Percentiles rank a stretch among this genome's conserved stretches.
Evolutionary conservation across 179 eudicot genomes (phyloP).

Genomic region (Beta lomatogona): DNA sequence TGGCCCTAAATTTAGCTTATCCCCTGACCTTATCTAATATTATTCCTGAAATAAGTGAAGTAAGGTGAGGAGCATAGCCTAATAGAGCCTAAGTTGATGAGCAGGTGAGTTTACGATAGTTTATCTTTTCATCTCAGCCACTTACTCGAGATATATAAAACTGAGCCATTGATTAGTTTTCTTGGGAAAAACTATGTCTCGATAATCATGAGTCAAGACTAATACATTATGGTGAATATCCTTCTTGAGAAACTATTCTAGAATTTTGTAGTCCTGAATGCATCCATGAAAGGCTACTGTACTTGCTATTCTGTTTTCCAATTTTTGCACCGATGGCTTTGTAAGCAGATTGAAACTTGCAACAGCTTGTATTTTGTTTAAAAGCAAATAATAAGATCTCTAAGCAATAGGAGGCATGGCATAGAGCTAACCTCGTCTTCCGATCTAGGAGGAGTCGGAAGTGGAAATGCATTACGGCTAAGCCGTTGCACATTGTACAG

Average conservation of each 20-base stretch:
- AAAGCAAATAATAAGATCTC: neutral
- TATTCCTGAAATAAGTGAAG: no score
- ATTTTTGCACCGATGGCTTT: neutral
- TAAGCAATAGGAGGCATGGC: neutral
- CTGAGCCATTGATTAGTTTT: no score
- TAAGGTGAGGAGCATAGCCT: no score
- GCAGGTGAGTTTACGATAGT: no score
- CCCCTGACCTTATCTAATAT: no score
- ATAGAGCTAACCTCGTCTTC: constrained; percentile 67
- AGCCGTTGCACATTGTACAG: constrained; percentile 90
- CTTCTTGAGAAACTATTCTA: neutral
- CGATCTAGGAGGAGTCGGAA: constrained; percentile 72
- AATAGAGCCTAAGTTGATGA: no score
- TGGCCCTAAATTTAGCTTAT: neutral
- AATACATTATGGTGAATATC: no score
- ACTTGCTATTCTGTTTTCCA: neutral
- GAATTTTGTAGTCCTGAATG: neutral
- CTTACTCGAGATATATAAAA: no score
- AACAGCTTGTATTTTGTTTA: neutral
- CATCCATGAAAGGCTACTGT: neutral
- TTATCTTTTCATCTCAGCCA: no score
- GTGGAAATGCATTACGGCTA: constrained; percentile 85
- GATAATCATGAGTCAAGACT: no score
- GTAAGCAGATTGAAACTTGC: neutral
- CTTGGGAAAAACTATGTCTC: no score